Base-by-base conservation (phyloP, 495 filamentous ascomycete species). In the Xylaria longipes region DNA sequence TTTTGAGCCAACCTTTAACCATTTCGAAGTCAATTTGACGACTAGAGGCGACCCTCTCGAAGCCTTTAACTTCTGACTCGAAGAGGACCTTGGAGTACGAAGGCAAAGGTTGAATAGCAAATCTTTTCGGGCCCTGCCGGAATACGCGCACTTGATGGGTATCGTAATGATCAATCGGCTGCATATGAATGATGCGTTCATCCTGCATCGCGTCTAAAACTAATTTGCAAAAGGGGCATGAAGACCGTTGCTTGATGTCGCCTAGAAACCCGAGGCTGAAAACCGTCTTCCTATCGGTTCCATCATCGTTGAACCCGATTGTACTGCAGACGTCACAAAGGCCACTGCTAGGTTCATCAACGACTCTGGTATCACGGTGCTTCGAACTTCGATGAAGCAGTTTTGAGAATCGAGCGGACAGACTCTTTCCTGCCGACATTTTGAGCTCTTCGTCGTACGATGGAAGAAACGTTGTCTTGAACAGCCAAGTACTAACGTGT, bases 191-290 rank as follows among this genome's bases (percentile, higher is more conserved):
- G 50, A 71, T 71, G 11, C 69, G 58, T 6, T 71, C 61, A 17
- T 71, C 69, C 35, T 71, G 60, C 69, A 71, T 71, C n/a, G 69
- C 35, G 37, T 65, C 61, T 20, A 65, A 22, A 52, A 71, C 69
- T 3, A 71, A 33, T 31, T 25, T 41, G 61, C 69, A 71, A 46
- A 71, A 71, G 17, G 46, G 58, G n/a, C 69, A 71, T 46, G 60
- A 71, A 50, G 67, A 14, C 60, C 69, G 69, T 22, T 31, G 60
- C 33, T 71, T 57, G 29, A 71, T 65, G 15, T 64, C 69, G 39
- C 45, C 60, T 33, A 71, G 48, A 33, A 64, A 43, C 14, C 69
- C 69, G 20, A 71, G 69, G 46, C 58, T 71, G 27, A 71, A 71
- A 0, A 71, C 69, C 9, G 56, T 63, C n/a, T 70, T 41, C 1